These are phyloP conservation scores for Colletotrichum australisinense DNA, from an alignment of 2,329 filamentous ascomycete species.

Conservation along the genomic window DNA sequence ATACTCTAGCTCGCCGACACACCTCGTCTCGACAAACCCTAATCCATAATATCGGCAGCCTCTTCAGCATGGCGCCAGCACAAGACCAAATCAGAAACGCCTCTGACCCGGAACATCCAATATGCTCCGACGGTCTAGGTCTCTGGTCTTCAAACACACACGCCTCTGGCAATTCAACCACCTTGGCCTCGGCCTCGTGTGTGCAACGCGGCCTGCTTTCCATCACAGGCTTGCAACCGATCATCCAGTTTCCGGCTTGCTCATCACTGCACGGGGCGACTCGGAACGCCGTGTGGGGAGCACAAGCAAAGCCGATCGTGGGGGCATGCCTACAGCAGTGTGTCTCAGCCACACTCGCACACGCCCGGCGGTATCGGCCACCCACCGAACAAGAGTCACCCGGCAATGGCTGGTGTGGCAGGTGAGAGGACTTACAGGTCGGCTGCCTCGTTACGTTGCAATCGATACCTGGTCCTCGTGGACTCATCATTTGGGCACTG, in stretches of 20 bases:
- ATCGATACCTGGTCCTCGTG: constrained; percentile 18
- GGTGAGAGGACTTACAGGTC: constrained; percentile 26
- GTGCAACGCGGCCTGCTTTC: background rate
- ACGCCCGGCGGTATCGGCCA: constrained; percentile 30
- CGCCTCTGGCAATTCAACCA: background rate
- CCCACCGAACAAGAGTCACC: constrained; percentile 23
- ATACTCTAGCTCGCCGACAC: constrained; percentile 6
- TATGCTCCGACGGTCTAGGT: constrained; percentile 20
- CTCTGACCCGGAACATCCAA: background rate
- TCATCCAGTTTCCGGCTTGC: background rate
- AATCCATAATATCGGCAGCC: constrained; percentile 24
- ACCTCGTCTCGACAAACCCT: constrained; percentile 22
- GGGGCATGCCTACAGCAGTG: constrained; percentile 14
- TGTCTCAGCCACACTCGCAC: constrained; percentile 35
- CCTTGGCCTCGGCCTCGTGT: background rate
- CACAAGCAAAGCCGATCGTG: constrained; percentile 31
- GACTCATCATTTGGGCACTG: constrained; percentile 22
- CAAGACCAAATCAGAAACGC: constrained; percentile 2
- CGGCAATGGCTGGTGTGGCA: constrained; percentile 25
- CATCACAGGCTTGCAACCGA: background rate
- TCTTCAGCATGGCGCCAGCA: constrained; percentile 4
- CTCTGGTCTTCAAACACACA: constrained; percentile 14
- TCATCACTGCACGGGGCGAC: constrained; percentile 9
- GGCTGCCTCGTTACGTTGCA: constrained; percentile 18
- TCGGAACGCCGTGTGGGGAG: constrained; percentile 21